Conservation (phyloP, 1,284 basidiomycete species). For the Microstroma glucosiphilum region DNA sequence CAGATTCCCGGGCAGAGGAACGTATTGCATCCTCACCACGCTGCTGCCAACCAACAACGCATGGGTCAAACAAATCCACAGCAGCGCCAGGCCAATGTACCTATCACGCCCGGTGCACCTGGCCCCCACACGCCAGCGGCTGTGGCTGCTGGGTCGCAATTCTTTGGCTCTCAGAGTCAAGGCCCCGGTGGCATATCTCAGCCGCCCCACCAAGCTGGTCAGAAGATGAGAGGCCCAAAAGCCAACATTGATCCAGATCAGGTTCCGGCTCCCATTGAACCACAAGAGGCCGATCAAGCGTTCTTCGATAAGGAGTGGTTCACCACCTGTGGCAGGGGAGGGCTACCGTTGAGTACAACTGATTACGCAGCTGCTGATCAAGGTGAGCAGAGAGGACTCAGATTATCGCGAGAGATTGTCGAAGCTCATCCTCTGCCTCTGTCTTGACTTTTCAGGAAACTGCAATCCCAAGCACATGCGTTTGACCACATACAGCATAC, state of each 20-base stretch:
- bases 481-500: constrained; percentile 66
- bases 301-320: constrained; percentile 73
- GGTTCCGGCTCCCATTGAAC: constrained; percentile 82
- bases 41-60: constrained; percentile 38
- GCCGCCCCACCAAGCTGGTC: constrained; percentile 53
- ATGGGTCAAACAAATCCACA: constrained; percentile 19
- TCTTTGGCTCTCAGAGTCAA: background rate
- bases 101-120: constrained; percentile 12
- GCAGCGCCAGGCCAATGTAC: constrained; percentile 19
- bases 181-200: constrained; percentile 31
- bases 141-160: constrained; percentile 7
- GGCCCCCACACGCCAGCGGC: constrained; percentile 12
- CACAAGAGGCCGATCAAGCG: constrained; percentile 74
- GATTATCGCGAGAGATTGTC: background rate
- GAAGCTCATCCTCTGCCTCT: background rate
- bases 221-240: constrained; percentile 58
- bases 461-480: constrained; percentile 65
- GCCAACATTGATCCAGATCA: constrained; percentile 82
- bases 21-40: constrained; percentile 36
- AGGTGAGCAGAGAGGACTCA: constrained; percentile 57
- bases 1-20: constrained; percentile 48
- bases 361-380: constrained; percentile 87
- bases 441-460: constrained; percentile 56
- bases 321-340: constrained; percentile 66
- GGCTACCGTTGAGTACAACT: constrained; percentile 70